Evolutionary conservation across 1,284 basidiomycete genomes (phyloP), one percentile per base, ranked within the genome.

Genomic region (Gastroboletus turbinatus): DNA sequence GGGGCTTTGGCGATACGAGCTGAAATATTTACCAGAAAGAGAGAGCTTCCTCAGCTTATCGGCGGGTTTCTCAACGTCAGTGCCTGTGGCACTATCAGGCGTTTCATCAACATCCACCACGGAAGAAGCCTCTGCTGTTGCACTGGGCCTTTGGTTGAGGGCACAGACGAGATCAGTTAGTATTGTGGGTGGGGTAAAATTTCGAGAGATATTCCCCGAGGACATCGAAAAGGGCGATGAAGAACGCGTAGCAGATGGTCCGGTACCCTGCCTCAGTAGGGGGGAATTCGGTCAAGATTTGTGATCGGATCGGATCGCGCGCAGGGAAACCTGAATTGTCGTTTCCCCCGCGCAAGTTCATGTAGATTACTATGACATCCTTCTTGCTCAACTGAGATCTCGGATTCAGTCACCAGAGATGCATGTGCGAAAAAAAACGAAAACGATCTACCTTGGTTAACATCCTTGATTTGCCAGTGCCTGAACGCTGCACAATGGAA

Each of bases 391-490:
- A 36, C 63, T 65, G 16, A 1, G 0, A 5, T 29, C 6, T n/a
- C n/a, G n/a, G 1, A 29, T 40, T 63, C 13, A 55, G 50, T 2
- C 7, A n/a, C 1, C 9, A 8, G 2, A 7, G 2, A 35, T n/a
- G 6, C 13, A 19, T 2, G 23, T n/a, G 2, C n/a, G 5, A 2
- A 35, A 11, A 10, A n/a, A 27, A 30, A 39, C 14, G n/a, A 5
- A 16, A 19, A n/a, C 2, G n/a, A 14, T 11, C 27, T 16, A 64
- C 62, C 56, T 67, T 57, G 0, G 52, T 58, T 10, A 65, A 5
- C 25, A 67, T 29, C 19, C 63, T 61, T 8, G 63, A 58, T 44
- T 65, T 65, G 0, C 65, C 63, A 0, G 65, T 66, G 0, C 63
- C 64, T 0, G 60, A 64, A 23, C 62, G 66, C 19, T 64, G 63